Base-by-base conservation (phyloP, 2,329 filamentous ascomycete species). In the Claviceps sorghi region DNA sequence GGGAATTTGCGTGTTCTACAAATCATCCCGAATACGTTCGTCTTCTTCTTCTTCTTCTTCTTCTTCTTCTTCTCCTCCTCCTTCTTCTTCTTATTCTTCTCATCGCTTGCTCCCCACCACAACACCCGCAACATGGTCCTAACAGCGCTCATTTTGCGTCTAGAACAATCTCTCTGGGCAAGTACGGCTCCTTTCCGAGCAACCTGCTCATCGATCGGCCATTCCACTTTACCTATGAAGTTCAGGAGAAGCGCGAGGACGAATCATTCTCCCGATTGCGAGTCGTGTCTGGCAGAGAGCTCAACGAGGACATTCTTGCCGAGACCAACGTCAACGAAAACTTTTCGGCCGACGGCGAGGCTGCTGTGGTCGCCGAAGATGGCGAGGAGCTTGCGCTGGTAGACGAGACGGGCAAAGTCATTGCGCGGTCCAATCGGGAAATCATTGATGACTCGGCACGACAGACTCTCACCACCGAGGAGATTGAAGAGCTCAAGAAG, bases 121-220 rank as follows among this genome's bases (percentile, higher is more conserved):
- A 41, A 1, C 11, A 3, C 41, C 42, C 50, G 40, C 15, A 50
- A n/a, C 43, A 47, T 13, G 19, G 29, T 54, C 54, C 61, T 64
- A 55, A 66, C 58, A 42, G 51, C 62, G 10, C 34, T 38, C 30
- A 55, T 38, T 19, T 41, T 41, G 22, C 22, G 9, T 65, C 41
- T 60, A 96, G 90, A 42, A 87, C 81, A 45, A 85, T 97, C 58
- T 88, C 87, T 1, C 75, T 97, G 36, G 89, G 89, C 52, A 97
- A 96, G 78, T 95, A 93, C 65, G 93, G 93, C 57, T 81, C 82
- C 2, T 96, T 98, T 64, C 84, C 88, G 17, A 82, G 87, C 50
- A 96, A 97, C 64, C 78, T 93, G 34, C 80, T 98, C 46, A 79
- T 98, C 56, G 85, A 88, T n/a, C 83, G 93, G 8, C 93, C 93